Conservation (phyloP, 176 grass and related monocot genomes). For the Calamus simplicifolius region DNA sequence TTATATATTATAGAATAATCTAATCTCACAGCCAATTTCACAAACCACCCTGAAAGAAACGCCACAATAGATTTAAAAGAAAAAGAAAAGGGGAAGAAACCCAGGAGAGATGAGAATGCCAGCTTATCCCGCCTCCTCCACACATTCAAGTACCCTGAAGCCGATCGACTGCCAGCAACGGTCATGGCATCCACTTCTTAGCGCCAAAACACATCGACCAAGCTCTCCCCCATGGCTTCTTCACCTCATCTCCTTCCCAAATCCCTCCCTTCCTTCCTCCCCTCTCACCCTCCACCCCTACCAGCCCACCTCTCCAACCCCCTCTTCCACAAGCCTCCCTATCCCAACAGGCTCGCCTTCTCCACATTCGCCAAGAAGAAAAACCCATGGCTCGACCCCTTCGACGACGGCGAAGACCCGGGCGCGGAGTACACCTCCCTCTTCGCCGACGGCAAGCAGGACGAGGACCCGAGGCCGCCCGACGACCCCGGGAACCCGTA, state of each 20-base stretch:
- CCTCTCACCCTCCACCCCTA: too few relatives aligned
- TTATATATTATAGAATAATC: too few relatives aligned
- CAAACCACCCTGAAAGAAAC: too few relatives aligned
- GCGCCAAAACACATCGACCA: too few relatives aligned
- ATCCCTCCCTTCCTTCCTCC: slow-evolving; percentile 28
- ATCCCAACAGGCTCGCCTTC: not conserved
- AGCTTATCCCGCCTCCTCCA: slow-evolving; percentile 26
- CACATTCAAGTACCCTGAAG: slow-evolving; percentile 25
- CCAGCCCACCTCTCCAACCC: slow-evolving; percentile 13
- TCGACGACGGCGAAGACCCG: slow-evolving; percentile 66
- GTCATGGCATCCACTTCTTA: not conserved
- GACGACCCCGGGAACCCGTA: slow-evolving; percentile 71
- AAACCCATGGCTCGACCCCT: slow-evolving; percentile 94
- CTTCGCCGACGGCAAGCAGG: slow-evolving; percentile 75
- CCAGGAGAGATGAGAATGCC: not conserved
- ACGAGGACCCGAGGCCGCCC: slow-evolving; percentile 71
- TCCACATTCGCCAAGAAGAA: slow-evolving; percentile 42
- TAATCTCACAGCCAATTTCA: too few relatives aligned
- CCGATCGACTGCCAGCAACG: not conserved
- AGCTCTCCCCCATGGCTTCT: slow-evolving; percentile 20
- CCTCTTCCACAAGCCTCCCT: slow-evolving; percentile 5
- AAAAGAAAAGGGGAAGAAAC: too few relatives aligned
- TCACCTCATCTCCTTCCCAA: slow-evolving; percentile 20
- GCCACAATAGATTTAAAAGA: too few relatives aligned
- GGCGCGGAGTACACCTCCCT: slow-evolving; percentile 54